These are phyloP conservation scores for Stenocarpella maydis DNA, from an alignment of 2,329 filamentous ascomycete species.

Conservation along the genomic window DNA sequence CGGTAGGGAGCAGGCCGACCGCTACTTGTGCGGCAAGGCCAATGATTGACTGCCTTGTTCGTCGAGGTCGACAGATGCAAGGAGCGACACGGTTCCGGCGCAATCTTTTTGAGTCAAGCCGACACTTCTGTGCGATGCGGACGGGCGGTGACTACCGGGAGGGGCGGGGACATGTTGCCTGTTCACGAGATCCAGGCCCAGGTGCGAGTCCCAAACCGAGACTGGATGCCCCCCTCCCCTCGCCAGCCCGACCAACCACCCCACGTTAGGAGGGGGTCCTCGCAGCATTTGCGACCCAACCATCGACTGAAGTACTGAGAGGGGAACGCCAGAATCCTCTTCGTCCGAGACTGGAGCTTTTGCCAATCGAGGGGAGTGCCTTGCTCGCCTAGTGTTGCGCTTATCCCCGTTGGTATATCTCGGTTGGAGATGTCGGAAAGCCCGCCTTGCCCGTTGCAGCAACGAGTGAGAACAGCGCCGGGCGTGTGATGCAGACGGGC, in stretches of 20 bases:
- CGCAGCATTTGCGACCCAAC: constrained; percentile 10
- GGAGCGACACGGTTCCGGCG: constrained; percentile 1
- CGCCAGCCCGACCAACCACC: background rate
- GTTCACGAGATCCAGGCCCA: background rate
- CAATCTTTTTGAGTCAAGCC: background rate
- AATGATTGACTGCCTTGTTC: constrained; percentile 13
- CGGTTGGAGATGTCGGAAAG: constrained; percentile 32
- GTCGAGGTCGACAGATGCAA: background rate
- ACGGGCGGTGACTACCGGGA: too few species aligned
- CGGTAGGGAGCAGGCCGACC: background rate
- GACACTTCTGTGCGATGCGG: constrained; percentile 22
- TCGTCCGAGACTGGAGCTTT: background rate
- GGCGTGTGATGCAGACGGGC: constrained; percentile 36
- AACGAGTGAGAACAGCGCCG: constrained; percentile 4
- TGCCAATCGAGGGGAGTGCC: background rate
- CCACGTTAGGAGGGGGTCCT: background rate
- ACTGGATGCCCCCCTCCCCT: background rate
- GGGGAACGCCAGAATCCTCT: background rate
- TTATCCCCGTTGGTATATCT: constrained; percentile 1
- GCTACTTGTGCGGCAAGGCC: background rate
- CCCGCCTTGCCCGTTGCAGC: constrained; percentile 32
- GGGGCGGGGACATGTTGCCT: background rate
- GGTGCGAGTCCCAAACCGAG: background rate
- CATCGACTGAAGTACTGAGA: constrained; percentile 3
- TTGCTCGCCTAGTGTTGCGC: constrained; percentile 8